Conservation (phyloP, 148 eudicot species). For the Rhododendron ferrugineum region DNA sequence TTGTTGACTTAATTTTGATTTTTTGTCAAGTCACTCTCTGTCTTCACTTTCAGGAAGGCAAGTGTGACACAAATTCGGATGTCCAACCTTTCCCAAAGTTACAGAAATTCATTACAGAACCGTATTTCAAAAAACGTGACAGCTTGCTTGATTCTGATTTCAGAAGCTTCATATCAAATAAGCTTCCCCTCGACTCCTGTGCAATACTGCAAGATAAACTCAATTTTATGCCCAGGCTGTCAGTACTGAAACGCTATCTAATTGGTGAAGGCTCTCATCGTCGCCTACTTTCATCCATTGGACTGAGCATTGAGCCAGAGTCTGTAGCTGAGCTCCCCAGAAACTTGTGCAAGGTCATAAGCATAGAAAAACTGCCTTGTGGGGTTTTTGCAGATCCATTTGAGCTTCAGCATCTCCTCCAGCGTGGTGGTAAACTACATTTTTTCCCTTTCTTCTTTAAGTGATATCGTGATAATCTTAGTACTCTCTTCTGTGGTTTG, state of each 20-base stretch:
- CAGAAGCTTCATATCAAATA: constrained; percentile 29
- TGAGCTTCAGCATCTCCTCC: constrained; percentile 71
- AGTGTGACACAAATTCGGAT: background rate
- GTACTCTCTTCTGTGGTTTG: background rate
- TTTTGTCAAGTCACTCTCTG: background rate
- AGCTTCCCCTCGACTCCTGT: constrained; percentile 26
- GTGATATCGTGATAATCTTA: background rate
- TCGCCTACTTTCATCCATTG: constrained; percentile 22
- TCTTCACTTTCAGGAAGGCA: constrained; percentile 11
- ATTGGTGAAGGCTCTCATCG: constrained; percentile 86
- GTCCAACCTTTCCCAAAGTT: constrained; percentile 14
- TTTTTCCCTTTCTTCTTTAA: constrained; percentile 8
- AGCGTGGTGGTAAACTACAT: constrained; percentile 57
- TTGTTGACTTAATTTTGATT: background rate
- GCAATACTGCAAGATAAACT: constrained; percentile 15
- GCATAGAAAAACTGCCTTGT: constrained; percentile 68
- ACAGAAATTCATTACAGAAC: constrained; percentile 39
- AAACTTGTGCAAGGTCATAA: constrained; percentile 46
- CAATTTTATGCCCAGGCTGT: constrained; percentile 17
- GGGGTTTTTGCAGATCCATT: constrained; percentile 94
- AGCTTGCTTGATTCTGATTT: constrained; percentile 41
- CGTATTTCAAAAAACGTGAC: constrained; percentile 42
- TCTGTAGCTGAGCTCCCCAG: constrained; percentile 22
- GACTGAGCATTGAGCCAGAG: constrained; percentile 31
- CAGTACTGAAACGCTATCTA: constrained; percentile 35